phyloP scores from a whole-genome alignment of 2,329 filamentous ascomycete genomes.

The Nothophoma quercina region DNA sequence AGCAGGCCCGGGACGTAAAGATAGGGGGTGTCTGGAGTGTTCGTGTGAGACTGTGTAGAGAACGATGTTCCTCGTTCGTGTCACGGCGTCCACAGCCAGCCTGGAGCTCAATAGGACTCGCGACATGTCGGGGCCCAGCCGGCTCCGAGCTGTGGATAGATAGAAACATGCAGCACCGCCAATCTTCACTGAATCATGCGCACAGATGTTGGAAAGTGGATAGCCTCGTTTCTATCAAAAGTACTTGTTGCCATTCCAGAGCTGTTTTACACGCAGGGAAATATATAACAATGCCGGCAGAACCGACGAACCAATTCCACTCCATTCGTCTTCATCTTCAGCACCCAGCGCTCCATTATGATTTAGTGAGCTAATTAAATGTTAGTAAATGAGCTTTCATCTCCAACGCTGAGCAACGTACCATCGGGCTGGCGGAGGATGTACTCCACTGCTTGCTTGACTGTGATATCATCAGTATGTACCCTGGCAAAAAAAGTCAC shows the following conservation, averaged over 20 bases:
- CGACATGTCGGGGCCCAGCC: conserved; percentile 4
- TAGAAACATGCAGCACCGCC: conserved; percentile 2
- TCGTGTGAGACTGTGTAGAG: conserved; percentile 12
- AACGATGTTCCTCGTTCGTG: conserved; percentile 30
- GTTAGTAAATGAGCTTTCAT: conserved; percentile 37
- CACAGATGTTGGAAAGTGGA: conserved; percentile 31
- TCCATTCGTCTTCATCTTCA: conserved; percentile 31
- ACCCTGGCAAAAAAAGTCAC: neutral
- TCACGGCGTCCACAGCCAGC: conserved; percentile 21
- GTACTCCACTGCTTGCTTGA: conserved; percentile 94
- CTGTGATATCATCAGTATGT: conserved; percentile 59
- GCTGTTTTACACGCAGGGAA: conserved; percentile 50
- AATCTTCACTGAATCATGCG: conserved; percentile 1
- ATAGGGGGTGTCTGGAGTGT: conserved; percentile 24
- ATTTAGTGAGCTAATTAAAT: conserved; percentile 44
- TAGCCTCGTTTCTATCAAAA: conserved; percentile 47
- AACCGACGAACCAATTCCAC: conserved; percentile 42
- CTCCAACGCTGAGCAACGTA: conserved; percentile 56
- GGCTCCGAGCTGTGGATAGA: conserved; percentile 5
- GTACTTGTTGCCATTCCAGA: conserved; percentile 46
- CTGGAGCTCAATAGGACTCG: neutral
- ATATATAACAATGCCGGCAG: conserved; percentile 48
- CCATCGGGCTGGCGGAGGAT: conserved; percentile 93
- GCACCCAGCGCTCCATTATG: conserved; percentile 23
- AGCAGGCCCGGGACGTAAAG: conserved; percentile 20